Percentiles rank a stretch among this genome's conserved stretches.
Evolutionary conservation across 768 basidiomycete species (phyloP).

Genomic region (Mycena leptocephala): DNA sequence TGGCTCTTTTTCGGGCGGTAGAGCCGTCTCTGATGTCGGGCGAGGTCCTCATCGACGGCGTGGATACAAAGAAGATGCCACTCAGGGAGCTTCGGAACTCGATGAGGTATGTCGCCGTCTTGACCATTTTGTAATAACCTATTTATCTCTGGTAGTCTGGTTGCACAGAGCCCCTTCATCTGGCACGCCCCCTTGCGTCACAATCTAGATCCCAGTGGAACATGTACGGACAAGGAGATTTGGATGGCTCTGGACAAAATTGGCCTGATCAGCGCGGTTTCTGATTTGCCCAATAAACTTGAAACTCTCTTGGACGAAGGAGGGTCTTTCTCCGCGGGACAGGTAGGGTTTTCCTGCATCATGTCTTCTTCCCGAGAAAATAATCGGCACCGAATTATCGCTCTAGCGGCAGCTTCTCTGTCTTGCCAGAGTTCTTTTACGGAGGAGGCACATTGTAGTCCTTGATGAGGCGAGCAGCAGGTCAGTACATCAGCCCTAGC

Average conservation of each 20-base stretch:
- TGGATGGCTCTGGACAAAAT: slow-evolving; percentile 24
- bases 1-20: slow-evolving; percentile 27
- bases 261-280: slow-evolving; percentile 9
- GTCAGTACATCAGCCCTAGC: not conserved
- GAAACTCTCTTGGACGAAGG: slow-evolving; percentile 24
- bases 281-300: slow-evolving; percentile 20
- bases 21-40: slow-evolving; percentile 26
- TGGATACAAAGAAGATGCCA: slow-evolving; percentile 5
- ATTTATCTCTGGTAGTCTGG: no score
- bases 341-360: not conserved
- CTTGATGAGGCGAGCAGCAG: slow-evolving; percentile 19
- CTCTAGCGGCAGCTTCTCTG: slow-evolving; percentile 11
- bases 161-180: slow-evolving; percentile 28
- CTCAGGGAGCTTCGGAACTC: slow-evolving; percentile 19
- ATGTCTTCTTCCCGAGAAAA: no score
- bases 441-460: not conserved
- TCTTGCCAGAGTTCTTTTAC: slow-evolving; percentile 8
- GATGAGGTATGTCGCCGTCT: slow-evolving; percentile 5
- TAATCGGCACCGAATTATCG: no score
- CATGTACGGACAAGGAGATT: slow-evolving; percentile 3
- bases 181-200: slow-evolving; percentile 18
- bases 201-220: slow-evolving; percentile 8
- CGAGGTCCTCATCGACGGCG: slow-evolving; percentile 14
- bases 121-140: no score
- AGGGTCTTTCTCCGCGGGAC: slow-evolving; percentile 4